Evolutionary conservation across 2,329 filamentous ascomycete genomes (phyloP), one percentile per base, ranked within the genome.

Genomic region (Trichocomaceae sp.): DNA sequence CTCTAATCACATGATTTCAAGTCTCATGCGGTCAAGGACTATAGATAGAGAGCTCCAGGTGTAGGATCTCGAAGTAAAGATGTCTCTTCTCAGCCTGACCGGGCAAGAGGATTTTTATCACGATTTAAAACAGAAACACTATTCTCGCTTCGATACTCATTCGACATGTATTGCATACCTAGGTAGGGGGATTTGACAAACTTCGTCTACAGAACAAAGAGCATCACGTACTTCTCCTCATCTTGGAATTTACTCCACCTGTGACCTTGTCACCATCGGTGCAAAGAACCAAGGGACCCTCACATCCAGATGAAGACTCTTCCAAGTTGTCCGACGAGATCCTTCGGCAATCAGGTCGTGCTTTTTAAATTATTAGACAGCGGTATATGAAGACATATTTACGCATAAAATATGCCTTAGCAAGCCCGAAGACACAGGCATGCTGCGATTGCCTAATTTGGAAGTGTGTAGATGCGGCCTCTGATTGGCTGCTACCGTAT

Each of bases 381-480:
- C n/a, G n/a, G n/a, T n/a, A n/a, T n/a, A n/a, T n/a, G n/a, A n/a
- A 31, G 23, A 47, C 23, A 31, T 53, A 26, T 53, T 53, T 53
- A 44, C 47, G 42, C 50, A 42, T n/a, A 42, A 3, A 47, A 53
- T 17, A 53, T 53, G 23, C 50, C 50, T 26, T 53, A 33, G 29
- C 7, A 26, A 26, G 23, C 23, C 8, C 4, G 23, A 26, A 26
- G 23, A 26, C 4, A 26, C 8, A 26, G 23, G 23, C 8, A 4
- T 26, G 8, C 4, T 26, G 23, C 23, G 4, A 26, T 19, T 39
- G 35, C 35, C 35, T 17, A 39, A 39, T 39, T 39, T n/a, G 35
- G 35, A 39, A 6, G 35, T 39, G 35, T n/a, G 13, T 39, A 39
- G 8, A n/a, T 15, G 2, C n/a, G 35, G 39, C n/a, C 5, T 19